Evolutionary conservation across 176 grass and related monocot species (phyloP).

Genomic region (Phragmites australis): DNA sequence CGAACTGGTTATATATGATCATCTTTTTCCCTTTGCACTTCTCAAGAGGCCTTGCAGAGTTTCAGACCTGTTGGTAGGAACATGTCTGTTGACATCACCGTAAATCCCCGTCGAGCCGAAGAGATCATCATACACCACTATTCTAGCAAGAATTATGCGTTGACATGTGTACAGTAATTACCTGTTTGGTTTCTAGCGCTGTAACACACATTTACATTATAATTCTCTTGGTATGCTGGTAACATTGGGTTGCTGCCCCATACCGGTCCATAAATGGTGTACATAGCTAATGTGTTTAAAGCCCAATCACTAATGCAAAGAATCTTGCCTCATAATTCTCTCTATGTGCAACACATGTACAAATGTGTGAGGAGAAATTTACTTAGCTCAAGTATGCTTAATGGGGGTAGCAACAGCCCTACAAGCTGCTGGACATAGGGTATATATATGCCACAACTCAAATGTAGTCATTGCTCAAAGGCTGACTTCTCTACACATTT

Average conservation of each 20-base stretch:
- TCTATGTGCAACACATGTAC: too few species aligned
- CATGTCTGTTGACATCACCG: background rate
- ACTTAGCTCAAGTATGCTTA: too few species aligned
- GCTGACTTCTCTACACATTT: too few species aligned
- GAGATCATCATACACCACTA: constrained; percentile 3
- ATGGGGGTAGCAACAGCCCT: too few species aligned
- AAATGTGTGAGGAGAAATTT: too few species aligned
- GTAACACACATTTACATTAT: background rate
- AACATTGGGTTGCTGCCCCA: constrained; percentile 21
- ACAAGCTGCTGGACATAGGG: too few species aligned
- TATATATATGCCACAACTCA: too few species aligned
- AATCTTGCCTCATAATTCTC: too few species aligned
- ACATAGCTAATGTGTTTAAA: too few species aligned
- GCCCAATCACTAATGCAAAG: too few species aligned
- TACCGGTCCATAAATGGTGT: constrained; percentile 2
- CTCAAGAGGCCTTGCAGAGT: background rate
- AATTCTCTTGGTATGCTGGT: constrained; percentile 15
- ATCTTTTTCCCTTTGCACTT: constrained; percentile 8
- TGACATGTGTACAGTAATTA: constrained; percentile 10
- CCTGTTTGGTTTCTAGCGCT: background rate
- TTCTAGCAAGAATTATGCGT: background rate
- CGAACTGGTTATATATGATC: constrained; percentile 4
- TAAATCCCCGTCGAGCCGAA: background rate
- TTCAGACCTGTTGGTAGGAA: constrained; percentile 24
- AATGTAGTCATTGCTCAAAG: too few species aligned